phyloP scores from a whole-genome alignment of 345 rosid genomes.

The Cardamine chenopodiifolia region DNA sequence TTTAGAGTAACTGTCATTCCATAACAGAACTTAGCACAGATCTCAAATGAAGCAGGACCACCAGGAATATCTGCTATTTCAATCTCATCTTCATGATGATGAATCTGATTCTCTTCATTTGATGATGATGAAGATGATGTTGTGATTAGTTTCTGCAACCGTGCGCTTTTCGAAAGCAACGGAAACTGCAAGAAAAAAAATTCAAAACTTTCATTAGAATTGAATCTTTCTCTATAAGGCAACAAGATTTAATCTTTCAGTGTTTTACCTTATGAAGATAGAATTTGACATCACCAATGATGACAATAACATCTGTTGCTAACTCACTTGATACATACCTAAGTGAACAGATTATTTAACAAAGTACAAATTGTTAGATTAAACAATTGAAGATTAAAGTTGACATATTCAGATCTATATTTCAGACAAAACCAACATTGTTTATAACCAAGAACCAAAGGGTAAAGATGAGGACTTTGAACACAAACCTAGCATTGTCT shows the following conservation, averaged over 20 bases:
- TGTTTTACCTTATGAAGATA: slow-evolving; percentile 69
- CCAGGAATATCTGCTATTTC: slow-evolving; percentile 77
- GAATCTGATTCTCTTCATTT: slow-evolving; percentile 52
- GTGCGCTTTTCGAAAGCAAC: slow-evolving; percentile 63
- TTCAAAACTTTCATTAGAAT: neutral
- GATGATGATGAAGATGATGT: slow-evolving; percentile 31
- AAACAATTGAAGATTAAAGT: neutral
- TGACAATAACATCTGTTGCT: slow-evolving; percentile 65
- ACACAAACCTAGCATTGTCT: slow-evolving; percentile 60
- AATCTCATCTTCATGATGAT: slow-evolving; percentile 60
- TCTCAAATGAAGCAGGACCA: slow-evolving; percentile 88
- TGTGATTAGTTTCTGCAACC: slow-evolving; percentile 65
- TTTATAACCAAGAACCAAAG: neutral
- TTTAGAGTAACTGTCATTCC: slow-evolving; percentile 91
- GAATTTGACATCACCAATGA: slow-evolving; percentile 64
- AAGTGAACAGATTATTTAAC: slow-evolving; percentile 19
- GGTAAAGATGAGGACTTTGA: neutral
- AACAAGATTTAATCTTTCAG: neutral
- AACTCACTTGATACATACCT: slow-evolving; percentile 76
- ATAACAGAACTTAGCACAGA: slow-evolving; percentile 91
- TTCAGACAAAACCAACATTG: slow-evolving; percentile 19
- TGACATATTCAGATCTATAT: slow-evolving; percentile 12
- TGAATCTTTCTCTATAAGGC: slow-evolving; percentile 20
- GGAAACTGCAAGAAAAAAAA: slow-evolving; percentile 54
- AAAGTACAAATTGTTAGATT: neutral